Evolutionary conservation across 1,284 basidiomycete genomes (phyloP).

Genomic region (Phellinidium pouzarii): DNA sequence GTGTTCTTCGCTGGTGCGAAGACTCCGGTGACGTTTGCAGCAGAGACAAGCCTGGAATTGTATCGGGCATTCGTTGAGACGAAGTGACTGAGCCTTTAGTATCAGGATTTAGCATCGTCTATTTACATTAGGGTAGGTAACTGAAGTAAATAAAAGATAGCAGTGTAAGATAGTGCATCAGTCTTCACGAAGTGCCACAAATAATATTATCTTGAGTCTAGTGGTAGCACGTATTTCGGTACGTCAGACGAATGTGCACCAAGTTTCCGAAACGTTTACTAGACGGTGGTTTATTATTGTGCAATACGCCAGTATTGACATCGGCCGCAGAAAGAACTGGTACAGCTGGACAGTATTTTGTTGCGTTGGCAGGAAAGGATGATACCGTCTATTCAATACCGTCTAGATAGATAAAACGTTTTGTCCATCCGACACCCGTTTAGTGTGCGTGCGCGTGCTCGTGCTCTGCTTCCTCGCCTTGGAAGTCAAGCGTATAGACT

Average conservation of each 20-base stretch:
- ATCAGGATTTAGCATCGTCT: not conserved
- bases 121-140: not conserved
- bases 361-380: not conserved
- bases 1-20: slow-evolving; percentile 85
- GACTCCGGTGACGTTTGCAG: slow-evolving; percentile 44
- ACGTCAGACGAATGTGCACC: not conserved
- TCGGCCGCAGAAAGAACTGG: not conserved
- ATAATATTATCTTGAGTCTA: not conserved
- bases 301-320: not conserved
- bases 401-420: not conserved
- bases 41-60: slow-evolving; percentile 41
- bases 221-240: not conserved
- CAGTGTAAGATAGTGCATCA: not conserved
- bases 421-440: not conserved
- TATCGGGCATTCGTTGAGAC: slow-evolving; percentile 73
- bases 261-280: not conserved
- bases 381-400: not conserved
- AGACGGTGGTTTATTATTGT: not conserved
- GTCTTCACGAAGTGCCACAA: not conserved
- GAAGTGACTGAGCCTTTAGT: slow-evolving; percentile 10
- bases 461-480: slow-evolving; percentile 13
- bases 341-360: not conserved
- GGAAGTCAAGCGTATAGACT: slow-evolving; percentile 18
- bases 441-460: slow-evolving; percentile 17
- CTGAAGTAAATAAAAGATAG: not conserved